Evolutionary conservation across 306 rosid genomes (phyloP).

Genomic region (Cicer bijugum): DNA sequence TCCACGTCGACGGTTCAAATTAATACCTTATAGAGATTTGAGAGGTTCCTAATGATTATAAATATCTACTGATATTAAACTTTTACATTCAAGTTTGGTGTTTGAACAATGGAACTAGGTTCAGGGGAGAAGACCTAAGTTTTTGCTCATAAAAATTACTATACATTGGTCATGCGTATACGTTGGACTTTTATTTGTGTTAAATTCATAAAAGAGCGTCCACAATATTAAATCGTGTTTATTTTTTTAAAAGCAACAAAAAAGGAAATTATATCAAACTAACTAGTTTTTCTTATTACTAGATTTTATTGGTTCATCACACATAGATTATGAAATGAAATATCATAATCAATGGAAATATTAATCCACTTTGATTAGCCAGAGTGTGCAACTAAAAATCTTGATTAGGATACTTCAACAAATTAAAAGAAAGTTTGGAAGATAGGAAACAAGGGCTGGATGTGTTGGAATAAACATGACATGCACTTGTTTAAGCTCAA

Average conservation of each 20-base stretch:
- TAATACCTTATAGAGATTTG: not conserved
- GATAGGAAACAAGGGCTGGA: conserved; percentile 74
- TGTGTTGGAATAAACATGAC: conserved; percentile 88
- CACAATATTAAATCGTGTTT: conserved; percentile 32
- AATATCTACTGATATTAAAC: not conserved
- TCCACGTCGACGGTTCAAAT: not conserved
- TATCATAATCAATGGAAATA: conserved; percentile 44
- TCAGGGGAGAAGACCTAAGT: not conserved
- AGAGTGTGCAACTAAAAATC: conserved; percentile 45
- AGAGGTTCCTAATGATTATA: conserved; percentile 11
- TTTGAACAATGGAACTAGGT: conserved; percentile 9
- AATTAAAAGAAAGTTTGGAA: conserved; percentile 63
- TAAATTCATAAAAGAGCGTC: conserved; percentile 34
- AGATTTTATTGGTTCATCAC: conserved; percentile 43
- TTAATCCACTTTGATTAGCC: conserved; percentile 50
- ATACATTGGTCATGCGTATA: conserved; percentile 29
- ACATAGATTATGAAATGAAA: conserved; percentile 22
- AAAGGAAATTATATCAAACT: not conserved
- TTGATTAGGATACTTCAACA: conserved; percentile 49
- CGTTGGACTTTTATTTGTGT: not conserved
- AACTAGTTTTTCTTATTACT: not conserved
- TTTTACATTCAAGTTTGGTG: conserved; percentile 3
- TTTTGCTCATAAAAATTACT: conserved; percentile 32
- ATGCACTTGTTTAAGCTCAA: conserved; percentile 58
- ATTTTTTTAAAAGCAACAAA: conserved; percentile 11